Evolutionary conservation across 75 land plant genomes (phyloP), one percentile per base, ranked within the genome.

Genomic region (Chamaecyparis obtusa): DNA sequence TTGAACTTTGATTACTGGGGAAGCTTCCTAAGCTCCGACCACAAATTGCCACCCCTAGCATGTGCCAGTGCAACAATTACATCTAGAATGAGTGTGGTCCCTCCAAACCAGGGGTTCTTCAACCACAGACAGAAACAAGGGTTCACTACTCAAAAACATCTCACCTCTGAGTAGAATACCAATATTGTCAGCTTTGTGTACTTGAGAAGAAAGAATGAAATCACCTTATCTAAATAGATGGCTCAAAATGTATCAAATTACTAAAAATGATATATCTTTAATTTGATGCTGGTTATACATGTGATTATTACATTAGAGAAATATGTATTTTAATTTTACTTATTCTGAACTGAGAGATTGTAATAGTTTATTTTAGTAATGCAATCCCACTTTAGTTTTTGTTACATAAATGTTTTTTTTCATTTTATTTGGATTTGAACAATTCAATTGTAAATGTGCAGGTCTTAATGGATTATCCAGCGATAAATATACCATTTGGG

Each of bases 381-480:
- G 81, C 44, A 78, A 19, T 37, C 44, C 21, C 21, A 37, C 44
- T 37, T 78, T 78, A 14, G 46, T 1, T 41, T 78, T 37, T 41
- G 44, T 78, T 41, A 41, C n/a, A 41, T 78, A 19, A 41, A 78
- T 78, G 41, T 19, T 41, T 88, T 36, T 44, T 77, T 56, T 27
- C 13, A 56, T 74, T 85, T 85, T 75, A 57, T 36, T 78, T 37
- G 51, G 51, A 9, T 8, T 49, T 10, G 33, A 78, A 21, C 41
- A 78, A 37, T 39, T 39, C 39, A 78, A 43, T 87, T 87, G 56
- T 60, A 48, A n/a, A 5, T 74, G 33, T 85, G 87, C 89, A 88
- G 89, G 89, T 88, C 64, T 44, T 88, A 81, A 85, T 88, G 21
- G 89, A 88, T 81, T 88, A 88, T 69, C 87, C 89, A 43, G 89